Conservation (phyloP, 495 filamentous ascomycete species). For the Neurospora hispaniola region DNA sequence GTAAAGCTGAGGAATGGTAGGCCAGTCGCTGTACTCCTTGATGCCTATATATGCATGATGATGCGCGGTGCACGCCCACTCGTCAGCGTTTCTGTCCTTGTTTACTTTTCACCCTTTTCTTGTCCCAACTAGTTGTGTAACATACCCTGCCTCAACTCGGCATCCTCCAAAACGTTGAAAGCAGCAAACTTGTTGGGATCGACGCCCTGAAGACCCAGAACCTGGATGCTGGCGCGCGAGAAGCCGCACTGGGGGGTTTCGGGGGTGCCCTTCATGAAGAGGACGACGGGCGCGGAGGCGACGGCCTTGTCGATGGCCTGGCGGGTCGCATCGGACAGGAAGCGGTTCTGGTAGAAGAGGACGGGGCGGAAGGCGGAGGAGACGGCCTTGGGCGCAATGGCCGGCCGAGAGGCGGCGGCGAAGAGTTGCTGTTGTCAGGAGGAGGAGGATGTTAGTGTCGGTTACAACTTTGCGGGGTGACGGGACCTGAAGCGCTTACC, state of each 20-base stretch:
- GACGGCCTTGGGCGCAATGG: constrained; percentile 1
- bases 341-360: constrained; percentile 38
- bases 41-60: constrained; percentile 51
- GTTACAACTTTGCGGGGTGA: neutral
- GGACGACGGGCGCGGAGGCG: constrained; percentile 72
- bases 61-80: neutral
- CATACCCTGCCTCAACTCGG: constrained; percentile 75
- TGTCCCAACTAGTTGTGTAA: neutral
- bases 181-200: constrained; percentile 94
- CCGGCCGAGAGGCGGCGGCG: constrained; percentile 1
- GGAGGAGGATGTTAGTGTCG: neutral
- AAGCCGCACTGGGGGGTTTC: constrained; percentile 98
- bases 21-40: constrained; percentile 98
- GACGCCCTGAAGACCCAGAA: constrained; percentile 87
- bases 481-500: constrained; percentile 5
- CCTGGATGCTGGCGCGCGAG: constrained; percentile 89
- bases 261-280: constrained; percentile 99
- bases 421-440: constrained; percentile 8
- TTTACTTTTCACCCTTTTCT: neutral
- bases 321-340: constrained; percentile 65
- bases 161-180: constrained; percentile 91
- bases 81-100: constrained; percentile 1
- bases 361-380: constrained; percentile 10
- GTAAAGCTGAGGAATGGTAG: constrained; percentile 95
- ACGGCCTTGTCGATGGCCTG: constrained; percentile 83